These are phyloP conservation scores for Scleroderma bovista DNA, from an alignment of 768 basidiomycete genomes.

Conservation along the genomic window DNA sequence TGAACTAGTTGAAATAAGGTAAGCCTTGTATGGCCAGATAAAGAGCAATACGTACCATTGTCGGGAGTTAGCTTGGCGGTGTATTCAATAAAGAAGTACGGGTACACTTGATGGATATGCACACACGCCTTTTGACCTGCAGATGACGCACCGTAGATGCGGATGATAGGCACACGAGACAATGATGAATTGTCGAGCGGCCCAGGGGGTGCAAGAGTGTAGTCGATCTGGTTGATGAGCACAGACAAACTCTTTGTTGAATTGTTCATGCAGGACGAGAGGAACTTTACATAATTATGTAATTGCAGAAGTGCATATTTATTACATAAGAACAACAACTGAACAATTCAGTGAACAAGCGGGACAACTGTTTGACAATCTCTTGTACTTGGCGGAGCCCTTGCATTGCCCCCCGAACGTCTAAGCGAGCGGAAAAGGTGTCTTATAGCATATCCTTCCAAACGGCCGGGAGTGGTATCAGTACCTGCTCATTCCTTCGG, in stretches of 20 bases:
- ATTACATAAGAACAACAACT: too few species aligned
- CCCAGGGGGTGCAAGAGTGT: slow-evolving; percentile 52
- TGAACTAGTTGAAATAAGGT: slow-evolving; percentile 48
- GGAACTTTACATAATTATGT: too few species aligned
- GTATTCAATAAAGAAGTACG: slow-evolving; percentile 91
- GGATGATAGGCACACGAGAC: slow-evolving; percentile 68
- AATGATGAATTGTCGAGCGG: slow-evolving; percentile 59
- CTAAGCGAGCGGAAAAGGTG: too few species aligned
- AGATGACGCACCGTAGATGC: slow-evolving; percentile 84
- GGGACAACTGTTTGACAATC: too few species aligned
- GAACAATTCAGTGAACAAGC: too few species aligned
- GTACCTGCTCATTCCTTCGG: too few species aligned
- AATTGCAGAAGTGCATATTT: too few species aligned
- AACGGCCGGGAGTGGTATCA: too few species aligned
- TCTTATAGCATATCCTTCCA: too few species aligned
- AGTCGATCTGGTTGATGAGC: slow-evolving; percentile 57
- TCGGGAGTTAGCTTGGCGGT: slow-evolving; percentile 55
- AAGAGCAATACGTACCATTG: slow-evolving; percentile 44
- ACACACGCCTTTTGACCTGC: slow-evolving; percentile 74
- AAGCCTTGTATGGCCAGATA: neutral
- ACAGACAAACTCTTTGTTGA: slow-evolving; percentile 28
- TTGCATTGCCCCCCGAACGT: too few species aligned
- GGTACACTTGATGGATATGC: slow-evolving; percentile 90
- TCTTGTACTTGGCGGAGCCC: too few species aligned
- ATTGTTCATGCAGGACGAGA: neutral